Evolutionary conservation across 2,329 filamentous ascomycete species (phyloP).

Genomic region (Colletotrichum eremochloae): DNA sequence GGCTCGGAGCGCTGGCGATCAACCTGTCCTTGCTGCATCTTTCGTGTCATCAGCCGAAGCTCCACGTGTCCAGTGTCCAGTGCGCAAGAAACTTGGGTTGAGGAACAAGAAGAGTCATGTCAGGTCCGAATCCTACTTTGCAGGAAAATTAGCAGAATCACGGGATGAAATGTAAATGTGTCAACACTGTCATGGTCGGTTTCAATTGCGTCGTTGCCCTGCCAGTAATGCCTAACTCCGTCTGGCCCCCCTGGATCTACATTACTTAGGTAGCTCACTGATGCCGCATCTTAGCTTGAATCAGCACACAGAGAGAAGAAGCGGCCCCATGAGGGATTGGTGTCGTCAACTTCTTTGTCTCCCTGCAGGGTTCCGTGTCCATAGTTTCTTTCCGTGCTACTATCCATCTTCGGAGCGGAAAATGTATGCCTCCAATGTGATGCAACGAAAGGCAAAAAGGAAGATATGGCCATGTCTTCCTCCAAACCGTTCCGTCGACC

Average conservation of each 20-base stretch:
- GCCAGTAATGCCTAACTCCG: constrained; percentile 12
- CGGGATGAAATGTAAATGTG: not conserved
- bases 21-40: not conserved
- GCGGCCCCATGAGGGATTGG: too few relatives aligned
- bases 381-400: too few relatives aligned
- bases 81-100: not conserved
- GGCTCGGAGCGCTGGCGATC: not conserved
- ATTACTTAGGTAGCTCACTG: too few relatives aligned
- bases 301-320: not conserved
- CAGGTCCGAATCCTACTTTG: not conserved
- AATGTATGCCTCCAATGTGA: not conserved
- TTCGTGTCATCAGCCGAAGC: not conserved
- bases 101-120: not conserved
- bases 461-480: constrained; percentile 1
- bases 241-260: constrained; percentile 3
- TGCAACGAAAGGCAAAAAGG: constrained; percentile 22
- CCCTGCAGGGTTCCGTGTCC: not conserved
- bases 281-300: not conserved
- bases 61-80: not conserved
- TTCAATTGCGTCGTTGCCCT: constrained; percentile 4
- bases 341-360: not conserved
- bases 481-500: constrained; percentile 1
- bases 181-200: not conserved
- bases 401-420: too few relatives aligned
- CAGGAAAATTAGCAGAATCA: not conserved